Conservation (phyloP, 2,329 filamentous ascomycete species). For the Talaromyces piceae region DNA sequence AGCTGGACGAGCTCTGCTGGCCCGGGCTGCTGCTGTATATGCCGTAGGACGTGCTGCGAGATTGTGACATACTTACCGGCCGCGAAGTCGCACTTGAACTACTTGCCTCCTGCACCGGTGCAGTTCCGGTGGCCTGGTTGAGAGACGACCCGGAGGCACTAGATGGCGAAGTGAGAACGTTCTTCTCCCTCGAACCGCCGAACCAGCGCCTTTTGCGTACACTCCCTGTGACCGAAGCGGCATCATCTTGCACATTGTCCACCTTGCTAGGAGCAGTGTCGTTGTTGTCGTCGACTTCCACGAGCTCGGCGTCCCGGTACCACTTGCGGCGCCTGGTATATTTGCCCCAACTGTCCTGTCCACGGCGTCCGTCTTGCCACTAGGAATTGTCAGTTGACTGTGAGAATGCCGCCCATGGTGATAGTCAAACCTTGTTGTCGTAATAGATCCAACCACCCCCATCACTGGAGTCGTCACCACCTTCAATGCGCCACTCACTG, state of each 20-base stretch:
- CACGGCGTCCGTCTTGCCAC: constrained; percentile 84
- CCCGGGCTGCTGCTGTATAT: constrained; percentile 17
- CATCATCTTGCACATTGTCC: constrained; percentile 20
- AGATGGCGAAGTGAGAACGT: constrained; percentile 16
- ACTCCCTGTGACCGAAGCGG: constrained; percentile 17
- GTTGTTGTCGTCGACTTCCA: constrained; percentile 57
- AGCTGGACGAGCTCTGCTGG: constrained; percentile 10
- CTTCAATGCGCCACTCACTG: constrained; percentile 81
- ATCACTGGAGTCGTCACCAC: constrained; percentile 42
- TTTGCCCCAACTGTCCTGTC: constrained; percentile 83
- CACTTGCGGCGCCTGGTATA: constrained; percentile 93
- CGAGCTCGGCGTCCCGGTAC: constrained; percentile 92
- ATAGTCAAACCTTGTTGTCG: constrained; percentile 71
- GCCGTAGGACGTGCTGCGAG: constrained; percentile 20
- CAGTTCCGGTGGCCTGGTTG: constrained; percentile 8
- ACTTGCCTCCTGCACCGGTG: background rate
- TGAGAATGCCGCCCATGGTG: background rate
- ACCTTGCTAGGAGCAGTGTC: constrained; percentile 34
- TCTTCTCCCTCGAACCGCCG: constrained; percentile 24
- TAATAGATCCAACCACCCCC: constrained; percentile 93
- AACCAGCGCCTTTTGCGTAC: constrained; percentile 33
- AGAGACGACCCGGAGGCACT: constrained; percentile 12
- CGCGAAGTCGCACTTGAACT: constrained; percentile 17
- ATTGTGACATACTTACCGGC: constrained; percentile 24
- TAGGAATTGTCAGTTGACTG: constrained; percentile 28